Base-by-base conservation (phyloP, 2,329 filamentous ascomycete genomes). In the Macrophomina tecta region DNA sequence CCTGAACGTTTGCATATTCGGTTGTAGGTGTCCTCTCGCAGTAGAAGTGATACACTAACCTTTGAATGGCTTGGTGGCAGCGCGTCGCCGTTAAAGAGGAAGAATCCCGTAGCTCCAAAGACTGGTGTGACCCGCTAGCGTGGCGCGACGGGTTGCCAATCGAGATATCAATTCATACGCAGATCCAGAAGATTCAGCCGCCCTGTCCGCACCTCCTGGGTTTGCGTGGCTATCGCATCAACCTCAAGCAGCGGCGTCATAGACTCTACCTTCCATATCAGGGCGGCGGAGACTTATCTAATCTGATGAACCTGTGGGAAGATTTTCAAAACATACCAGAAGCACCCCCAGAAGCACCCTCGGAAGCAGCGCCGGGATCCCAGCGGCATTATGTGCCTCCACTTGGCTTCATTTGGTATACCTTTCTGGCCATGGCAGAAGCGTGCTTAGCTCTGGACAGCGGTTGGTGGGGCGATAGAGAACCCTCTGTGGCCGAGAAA, bases 361-460 rank as follows among this genome's bases (percentile, higher is more conserved):
- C 23, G 23, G 23, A 23, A 23, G 23, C 23, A 23, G 23, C 23
- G 23, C 23, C 23, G 3, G 23, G 23, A 23, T 1, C 23, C 23
- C 23, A 23, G 23, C 23, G 23, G 4, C 11, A 23, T 8, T 23
- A 34, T 14, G 14, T 12, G 5, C 32, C 32, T 2, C 40, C 56
- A 8, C 14, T 34, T 12, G 40, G 48, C 6, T 61, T 61, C 42
- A 12, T 46, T 8, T 61, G n/a, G 7, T 61, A 61, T 40, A 4
- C 42, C 9, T 48, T 61, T 8, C 40, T 61, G 16, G 40, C 56
- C 28, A 23, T 48, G 42, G 28, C 56, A 14, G 56, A 61, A 30
- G 56, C 28, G n/a, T 61, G 23, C 40, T 40, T 61, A 11, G 56
- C 56, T 18, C 28, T 61, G 40, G 56, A 61, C n/a, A 30, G 40